phyloP scores from a whole-genome alignment of 2,329 filamentous ascomycete species.

The Thelonectria rubi region DNA sequence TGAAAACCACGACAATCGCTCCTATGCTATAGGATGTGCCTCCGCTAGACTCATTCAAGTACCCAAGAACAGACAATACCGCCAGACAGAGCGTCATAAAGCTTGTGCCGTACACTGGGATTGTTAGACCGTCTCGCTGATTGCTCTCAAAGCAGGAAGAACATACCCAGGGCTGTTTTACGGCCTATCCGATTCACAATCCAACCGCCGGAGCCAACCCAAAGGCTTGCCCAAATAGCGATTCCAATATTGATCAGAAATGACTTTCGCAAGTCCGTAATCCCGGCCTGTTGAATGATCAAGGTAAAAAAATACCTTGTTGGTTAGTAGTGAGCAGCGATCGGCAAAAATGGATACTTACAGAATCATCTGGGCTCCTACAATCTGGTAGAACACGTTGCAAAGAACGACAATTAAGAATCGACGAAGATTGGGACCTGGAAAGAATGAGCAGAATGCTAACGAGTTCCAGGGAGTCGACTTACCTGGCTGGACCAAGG shows the following conservation, averaged over 20 bases:
- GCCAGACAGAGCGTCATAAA: background rate
- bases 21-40: background rate
- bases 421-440: background rate
- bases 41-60: background rate
- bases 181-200: no score
- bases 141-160: no score
- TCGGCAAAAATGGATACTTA: background rate
- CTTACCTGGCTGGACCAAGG: background rate
- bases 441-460: no score
- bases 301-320: constrained; percentile 1
- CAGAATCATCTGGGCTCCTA: background rate
- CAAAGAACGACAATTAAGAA: background rate
- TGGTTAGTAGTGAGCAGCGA: background rate
- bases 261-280: background rate
- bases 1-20: background rate
- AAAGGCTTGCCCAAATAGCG: background rate
- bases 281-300: background rate
- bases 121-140: no score
- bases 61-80: background rate
- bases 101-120: background rate
- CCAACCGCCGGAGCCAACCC: background rate
- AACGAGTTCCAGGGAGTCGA: background rate
- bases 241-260: background rate
- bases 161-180: no score
- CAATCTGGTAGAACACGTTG: constrained; percentile 6